phyloP scores from a whole-genome alignment of 768 basidiomycete species.

The Cyclocybe cylindracea region DNA sequence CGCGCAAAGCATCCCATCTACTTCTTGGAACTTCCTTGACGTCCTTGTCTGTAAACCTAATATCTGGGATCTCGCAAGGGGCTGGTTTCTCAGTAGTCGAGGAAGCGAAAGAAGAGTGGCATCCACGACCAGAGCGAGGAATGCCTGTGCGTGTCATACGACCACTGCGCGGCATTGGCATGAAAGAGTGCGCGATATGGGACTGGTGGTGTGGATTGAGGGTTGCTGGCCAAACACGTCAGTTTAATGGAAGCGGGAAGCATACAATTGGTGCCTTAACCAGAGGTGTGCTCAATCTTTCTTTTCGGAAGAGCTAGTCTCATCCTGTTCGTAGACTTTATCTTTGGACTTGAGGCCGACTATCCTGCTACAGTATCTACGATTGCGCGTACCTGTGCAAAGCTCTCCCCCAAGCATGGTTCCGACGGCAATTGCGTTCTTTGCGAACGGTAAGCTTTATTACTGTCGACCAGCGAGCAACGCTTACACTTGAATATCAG shows the following conservation, averaged over 20 bases:
- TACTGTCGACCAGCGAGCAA: not conserved
- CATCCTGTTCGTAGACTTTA: slow-evolving; percentile 56
- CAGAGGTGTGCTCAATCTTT: slow-evolving; percentile 47
- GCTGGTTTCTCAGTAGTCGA: slow-evolving; percentile 71
- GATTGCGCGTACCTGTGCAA: slow-evolving; percentile 77
- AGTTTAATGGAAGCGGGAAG: slow-evolving; percentile 42
- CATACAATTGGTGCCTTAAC: slow-evolving; percentile 69
- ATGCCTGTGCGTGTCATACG: slow-evolving; percentile 52
- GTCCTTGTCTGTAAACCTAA: slow-evolving; percentile 70
- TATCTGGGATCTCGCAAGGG: slow-evolving; percentile 75
- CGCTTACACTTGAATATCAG: slow-evolving; percentile 32
- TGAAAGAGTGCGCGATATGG: slow-evolving; percentile 80
- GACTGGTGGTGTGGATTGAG: slow-evolving; percentile 68
- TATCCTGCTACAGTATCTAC: slow-evolving; percentile 88
- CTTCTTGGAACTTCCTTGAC: slow-evolving; percentile 82
- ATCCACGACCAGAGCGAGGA: slow-evolving; percentile 19
- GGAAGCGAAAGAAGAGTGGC: slow-evolving; percentile 76
- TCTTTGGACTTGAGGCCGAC: slow-evolving; percentile 75
- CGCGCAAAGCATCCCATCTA: slow-evolving; percentile 67
- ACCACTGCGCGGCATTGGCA: slow-evolving; percentile 71
- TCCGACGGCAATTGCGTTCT: slow-evolving; percentile 53
- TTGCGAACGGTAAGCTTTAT: slow-evolving; percentile 58
- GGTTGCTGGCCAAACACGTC: slow-evolving; percentile 37
- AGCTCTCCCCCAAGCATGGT: slow-evolving; percentile 67
- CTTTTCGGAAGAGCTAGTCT: not conserved